These are phyloP conservation scores for Yamadazyma friedrichii DNA, from an alignment of 1,139 yeast species.

Conservation along the genomic window DNA sequence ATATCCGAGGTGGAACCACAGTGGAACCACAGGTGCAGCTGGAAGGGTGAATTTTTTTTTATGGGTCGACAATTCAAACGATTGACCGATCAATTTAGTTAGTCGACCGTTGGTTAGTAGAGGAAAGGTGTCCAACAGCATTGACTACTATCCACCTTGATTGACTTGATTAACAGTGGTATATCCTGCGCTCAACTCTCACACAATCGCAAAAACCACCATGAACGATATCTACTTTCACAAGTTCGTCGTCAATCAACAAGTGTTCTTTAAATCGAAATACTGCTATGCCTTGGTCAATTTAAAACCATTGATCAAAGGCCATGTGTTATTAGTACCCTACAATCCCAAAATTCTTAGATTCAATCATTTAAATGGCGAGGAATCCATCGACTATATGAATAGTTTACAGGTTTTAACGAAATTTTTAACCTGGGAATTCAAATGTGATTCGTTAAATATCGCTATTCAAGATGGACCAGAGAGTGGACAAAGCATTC, in stretches of 20 bases:
- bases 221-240: conserved; percentile 42
- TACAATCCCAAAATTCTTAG: conserved; percentile 56
- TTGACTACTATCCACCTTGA: no score
- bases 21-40: no score
- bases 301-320: conserved; percentile 85
- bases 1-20: no score
- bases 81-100: no score
- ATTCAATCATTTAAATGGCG: conserved; percentile 64
- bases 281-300: conserved; percentile 82
- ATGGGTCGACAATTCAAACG: no score
- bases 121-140: no score
- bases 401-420: conserved; percentile 71
- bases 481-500: conserved; percentile 91
- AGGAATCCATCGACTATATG: conserved; percentile 79
- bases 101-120: no score
- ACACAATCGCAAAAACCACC: background rate
- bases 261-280: conserved; percentile 57
- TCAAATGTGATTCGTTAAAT: conserved; percentile 78
- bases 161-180: no score
- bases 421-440: conserved; percentile 58
- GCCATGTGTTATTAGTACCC: conserved; percentile 89
- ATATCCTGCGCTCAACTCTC: no score
- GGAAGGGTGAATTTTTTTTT: no score
- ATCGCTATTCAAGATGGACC: conserved; percentile 95
- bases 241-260: conserved; percentile 59